Percentiles rank a stretch among this genome's conserved stretches.
Evolutionary conservation across 495 filamentous ascomycete species (phyloP).

Genomic region (Platismatia glauca): DNA sequence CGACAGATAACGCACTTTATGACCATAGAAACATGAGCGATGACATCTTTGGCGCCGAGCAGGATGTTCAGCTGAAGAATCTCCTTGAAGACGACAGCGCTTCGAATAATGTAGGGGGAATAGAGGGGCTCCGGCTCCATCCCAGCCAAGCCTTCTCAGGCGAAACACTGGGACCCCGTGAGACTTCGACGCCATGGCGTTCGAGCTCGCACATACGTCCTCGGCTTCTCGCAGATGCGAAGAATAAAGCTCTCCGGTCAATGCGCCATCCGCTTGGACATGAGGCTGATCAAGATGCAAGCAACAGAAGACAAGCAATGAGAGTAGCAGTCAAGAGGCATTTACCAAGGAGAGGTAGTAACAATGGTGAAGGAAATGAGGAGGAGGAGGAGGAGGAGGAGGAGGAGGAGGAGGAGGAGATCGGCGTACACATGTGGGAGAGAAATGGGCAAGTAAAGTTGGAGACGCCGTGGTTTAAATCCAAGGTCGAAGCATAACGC

Average conservation of each 20-base stretch:
- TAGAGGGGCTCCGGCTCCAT: not conserved
- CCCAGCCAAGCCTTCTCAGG: not conserved
- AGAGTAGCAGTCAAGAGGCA: not conserved
- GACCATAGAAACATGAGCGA: not conserved
- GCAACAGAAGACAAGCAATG: not conserved
- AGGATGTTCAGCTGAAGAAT: not conserved
- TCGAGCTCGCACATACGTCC: not conserved
- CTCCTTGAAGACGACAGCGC: not conserved
- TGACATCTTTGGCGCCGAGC: not conserved
- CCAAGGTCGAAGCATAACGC: not conserved
- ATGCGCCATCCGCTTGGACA: not conserved
- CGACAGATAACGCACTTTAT: not conserved
- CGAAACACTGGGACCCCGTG: not conserved
- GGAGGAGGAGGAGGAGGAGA: conserved; percentile 22
- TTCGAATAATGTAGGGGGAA: not conserved
- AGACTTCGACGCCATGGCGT: not conserved
- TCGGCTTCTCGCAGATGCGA: not conserved
- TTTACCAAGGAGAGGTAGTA: not conserved
- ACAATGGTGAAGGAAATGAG: conserved; percentile 15
- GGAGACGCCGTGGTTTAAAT: conserved; percentile 18
- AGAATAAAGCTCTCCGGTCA: not conserved
- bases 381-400: too few species aligned
- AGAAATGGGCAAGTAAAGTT: conserved; percentile 14
- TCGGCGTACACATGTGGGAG: conserved; percentile 24
- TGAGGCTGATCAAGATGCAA: not conserved